Evolutionary conservation across 208 protist species (phyloP), one percentile per base, ranked within the genome.

Genomic region (Phytomonas serpens): DNA sequence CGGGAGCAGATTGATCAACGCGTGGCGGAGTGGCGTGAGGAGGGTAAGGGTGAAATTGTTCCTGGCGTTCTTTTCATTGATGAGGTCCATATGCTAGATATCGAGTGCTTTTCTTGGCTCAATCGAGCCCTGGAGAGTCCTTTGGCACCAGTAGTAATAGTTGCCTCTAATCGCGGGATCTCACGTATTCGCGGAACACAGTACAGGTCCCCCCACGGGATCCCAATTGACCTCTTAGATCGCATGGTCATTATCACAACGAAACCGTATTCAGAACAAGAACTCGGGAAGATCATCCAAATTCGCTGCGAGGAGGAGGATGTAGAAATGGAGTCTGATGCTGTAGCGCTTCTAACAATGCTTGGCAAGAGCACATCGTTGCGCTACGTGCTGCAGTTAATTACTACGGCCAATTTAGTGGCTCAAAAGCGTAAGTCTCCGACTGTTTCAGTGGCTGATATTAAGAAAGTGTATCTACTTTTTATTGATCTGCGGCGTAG

Each of bases 101-200:
- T 99, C 64, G 99, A 99, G 80, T 99, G 99, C 87, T 99, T 99
- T 83, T 99, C 98, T 27, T 99, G 99, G 92, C 87, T 99, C 32
- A 99, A 99, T 85, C 89, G 99, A 66, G 99, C 99, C 0, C 82
- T 99, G 0, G 99, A 99, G 88, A 96, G 85, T 67, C 94, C 98
- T 23, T 85, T 99, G 69, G 94, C 99, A 6, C 99, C 99, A 1
- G 97, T 99, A 34, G 85, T 99, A 27, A 97, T 99, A 65, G 96
- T 99, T 76, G 99, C 99, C 11, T 99, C 98, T 3, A 99, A 99
- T 86, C 81, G 99, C 38, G 95, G 99, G 71, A 99, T 99, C 73
- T 99, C 98, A 2, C 97, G 87, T 27, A 99, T 99, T 77, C 88
- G 99, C 51, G 99, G 99, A 32, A 99, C 99, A 11, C 85, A 99